phyloP scores from a whole-genome alignment of 306 rosid species.

The Trifolium subterraneum region DNA sequence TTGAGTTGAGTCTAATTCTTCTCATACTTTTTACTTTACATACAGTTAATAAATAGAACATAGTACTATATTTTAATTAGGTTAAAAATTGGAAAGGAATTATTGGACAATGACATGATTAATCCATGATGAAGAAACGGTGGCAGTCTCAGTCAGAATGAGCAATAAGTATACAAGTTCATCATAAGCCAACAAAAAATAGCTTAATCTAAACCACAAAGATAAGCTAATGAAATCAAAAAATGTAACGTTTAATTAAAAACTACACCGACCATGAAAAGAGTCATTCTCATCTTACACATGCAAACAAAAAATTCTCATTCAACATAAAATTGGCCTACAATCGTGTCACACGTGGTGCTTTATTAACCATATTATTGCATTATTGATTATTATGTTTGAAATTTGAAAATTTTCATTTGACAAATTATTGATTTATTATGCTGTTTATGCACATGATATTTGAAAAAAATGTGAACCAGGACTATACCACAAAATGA shows the following conservation, averaged over 20 bases:
- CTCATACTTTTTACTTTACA: too few species aligned
- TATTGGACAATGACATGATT: neutral
- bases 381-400: slow-evolving; percentile 12
- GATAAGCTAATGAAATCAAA: slow-evolving; percentile 28
- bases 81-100: neutral
- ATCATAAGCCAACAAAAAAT: slow-evolving; percentile 14
- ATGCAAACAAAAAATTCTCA: slow-evolving; percentile 15
- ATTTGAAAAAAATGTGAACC: slow-evolving; percentile 14
- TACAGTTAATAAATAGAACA: too few species aligned
- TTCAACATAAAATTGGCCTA: neutral
- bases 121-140: neutral
- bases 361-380: slow-evolving; percentile 49
- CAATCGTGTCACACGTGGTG: slow-evolving; percentile 39
- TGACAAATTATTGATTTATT: neutral
- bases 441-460: neutral
- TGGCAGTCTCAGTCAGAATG: slow-evolving; percentile 21
- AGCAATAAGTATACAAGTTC: neutral
- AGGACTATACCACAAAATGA: neutral
- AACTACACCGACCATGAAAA: slow-evolving; percentile 50
- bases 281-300: slow-evolving; percentile 48
- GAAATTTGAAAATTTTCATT: slow-evolving; percentile 18
- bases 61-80: too few species aligned
- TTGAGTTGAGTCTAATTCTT: too few species aligned
- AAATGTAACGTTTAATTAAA: neutral
- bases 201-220: neutral